phyloP scores from a whole-genome alignment of 805 yeast genomes.

The Kazachstania psychrophila region DNA sequence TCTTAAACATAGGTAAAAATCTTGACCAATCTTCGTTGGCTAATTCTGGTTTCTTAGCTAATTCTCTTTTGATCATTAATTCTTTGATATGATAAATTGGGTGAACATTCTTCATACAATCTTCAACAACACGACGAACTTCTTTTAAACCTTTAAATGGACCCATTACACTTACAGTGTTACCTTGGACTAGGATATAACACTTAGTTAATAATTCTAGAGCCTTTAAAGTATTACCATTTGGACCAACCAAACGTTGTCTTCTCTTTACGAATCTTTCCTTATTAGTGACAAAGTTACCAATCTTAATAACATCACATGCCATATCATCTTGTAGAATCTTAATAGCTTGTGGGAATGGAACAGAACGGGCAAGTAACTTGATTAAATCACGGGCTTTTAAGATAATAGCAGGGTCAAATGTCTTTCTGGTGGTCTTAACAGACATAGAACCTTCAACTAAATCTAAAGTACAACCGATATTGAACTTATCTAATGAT shows the following conservation, averaged over 20 bases:
- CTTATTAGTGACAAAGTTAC: conserved; percentile 77
- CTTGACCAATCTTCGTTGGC: conserved; percentile 96
- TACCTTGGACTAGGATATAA: conserved; percentile 93
- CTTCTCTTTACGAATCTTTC: conserved; percentile 92
- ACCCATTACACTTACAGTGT: conserved; percentile 95
- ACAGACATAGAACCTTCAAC: conserved; percentile 98
- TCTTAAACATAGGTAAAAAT: conserved; percentile 92
- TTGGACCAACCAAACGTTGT: conserved; percentile 93
- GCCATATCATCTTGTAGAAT: conserved; percentile 87
- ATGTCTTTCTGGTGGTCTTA: conserved; percentile 89
- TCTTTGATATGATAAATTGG: conserved; percentile 98
- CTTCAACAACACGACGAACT: conserved; percentile 89
- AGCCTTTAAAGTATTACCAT: conserved; percentile 93
- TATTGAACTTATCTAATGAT: conserved; percentile 59
- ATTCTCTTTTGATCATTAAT: conserved; percentile 91
- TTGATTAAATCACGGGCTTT: conserved; percentile 94
- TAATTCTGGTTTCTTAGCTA: conserved; percentile 89
- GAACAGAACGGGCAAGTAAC: conserved; percentile 89
- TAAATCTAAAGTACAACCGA: conserved; percentile 77
- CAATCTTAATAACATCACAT: conserved; percentile 93
- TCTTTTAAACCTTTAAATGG: conserved; percentile 88
- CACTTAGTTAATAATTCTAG: conserved; percentile 91
- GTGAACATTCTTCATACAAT: conserved; percentile 92
- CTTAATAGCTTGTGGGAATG: conserved; percentile 92
- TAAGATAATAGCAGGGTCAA: conserved; percentile 85